Base-by-base conservation (phyloP, 1,139 yeast species). In the Taphrina sp. region DNA sequence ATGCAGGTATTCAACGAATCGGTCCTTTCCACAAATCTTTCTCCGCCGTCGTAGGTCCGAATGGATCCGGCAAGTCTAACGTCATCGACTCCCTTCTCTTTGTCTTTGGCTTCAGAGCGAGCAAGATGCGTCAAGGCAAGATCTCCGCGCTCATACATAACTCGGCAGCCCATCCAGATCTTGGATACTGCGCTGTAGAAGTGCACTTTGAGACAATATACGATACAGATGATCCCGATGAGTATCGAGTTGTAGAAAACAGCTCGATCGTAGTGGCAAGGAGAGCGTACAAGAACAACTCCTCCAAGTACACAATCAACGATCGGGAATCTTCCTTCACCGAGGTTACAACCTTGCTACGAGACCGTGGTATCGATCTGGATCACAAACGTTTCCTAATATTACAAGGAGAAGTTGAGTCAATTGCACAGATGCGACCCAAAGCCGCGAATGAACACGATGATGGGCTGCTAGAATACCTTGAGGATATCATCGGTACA, bases 41-140 rank as follows among this genome's bases (percentile, higher is more conserved):
- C 67, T 87, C 96, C 5, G 96, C 99, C 0, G 95, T 94, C 7
- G 97, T 94, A n/a, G 99, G 99, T 0, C 98, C 98, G 2, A 94
- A 94, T 68, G 99, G 99, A 28, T 86, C 95, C 37, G 98, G 98
- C 5, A 92, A 92, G 70, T 90, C 97, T 10, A 94, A 94, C 67
- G 98, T 94, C 36, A 94, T 94, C 62, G 99, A 94, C 67, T 86
- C 97, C 1, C 79, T 94, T 78, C 74, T 94, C 59, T 94, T 94
- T 70, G 98, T 94, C 2, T 94, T 94, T 72, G 99, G 99, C 0
- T 94, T 94, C 70, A 76, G 98, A 61, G 98, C 98, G 0, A 81
- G 82, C 67, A 92, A 94, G 69, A 89, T 94, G 96, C 82, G 99
- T 66, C 99, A 94, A 64, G 89, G 95, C 1, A 92, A 90, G 67